Percentiles rank a stretch among this genome's conserved stretches.
Conservation (phyloP, 495 filamentous ascomycete genomes). For the Penicillium flavigenum region DNA sequence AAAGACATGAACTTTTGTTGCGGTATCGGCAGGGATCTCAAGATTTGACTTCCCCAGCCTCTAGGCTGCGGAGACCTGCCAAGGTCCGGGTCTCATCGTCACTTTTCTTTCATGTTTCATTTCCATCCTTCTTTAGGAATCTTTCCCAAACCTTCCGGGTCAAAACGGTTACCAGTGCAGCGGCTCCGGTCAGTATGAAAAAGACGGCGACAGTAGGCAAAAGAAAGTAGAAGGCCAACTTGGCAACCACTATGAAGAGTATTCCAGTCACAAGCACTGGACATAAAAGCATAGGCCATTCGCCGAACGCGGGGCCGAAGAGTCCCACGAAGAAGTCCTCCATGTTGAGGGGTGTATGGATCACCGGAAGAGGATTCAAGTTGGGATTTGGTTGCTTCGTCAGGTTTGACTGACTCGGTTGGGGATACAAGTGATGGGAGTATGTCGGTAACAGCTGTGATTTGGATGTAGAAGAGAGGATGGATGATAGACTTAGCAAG, state of each 20-base stretch:
- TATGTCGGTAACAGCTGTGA: not conserved
- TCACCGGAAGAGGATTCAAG: not conserved
- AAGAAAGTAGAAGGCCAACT: not conserved
- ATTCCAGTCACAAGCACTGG: fast-evolving
- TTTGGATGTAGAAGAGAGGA: not conserved
- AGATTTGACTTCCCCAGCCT: not conserved
- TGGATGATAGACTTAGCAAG: not conserved
- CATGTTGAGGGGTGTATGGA: not conserved
- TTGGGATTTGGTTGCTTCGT: not conserved
- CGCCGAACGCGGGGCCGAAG: not conserved
- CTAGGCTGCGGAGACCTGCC: not conserved
- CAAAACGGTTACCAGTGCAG: not conserved
- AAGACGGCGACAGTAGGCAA: not conserved
- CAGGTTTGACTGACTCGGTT: not conserved
- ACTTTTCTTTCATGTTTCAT: not conserved
- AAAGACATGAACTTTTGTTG: not conserved
- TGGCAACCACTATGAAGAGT: not conserved
- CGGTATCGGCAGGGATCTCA: not conserved
- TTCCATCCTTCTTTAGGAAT: not conserved
- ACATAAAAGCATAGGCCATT: not conserved
- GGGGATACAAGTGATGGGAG: not conserved
- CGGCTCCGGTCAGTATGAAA: not conserved
- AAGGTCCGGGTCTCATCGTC: not conserved
- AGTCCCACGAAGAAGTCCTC: not conserved
- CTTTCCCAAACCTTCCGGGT: not conserved